phyloP scores from a whole-genome alignment of 768 basidiomycete species.

The Pisolithus orientalis region DNA sequence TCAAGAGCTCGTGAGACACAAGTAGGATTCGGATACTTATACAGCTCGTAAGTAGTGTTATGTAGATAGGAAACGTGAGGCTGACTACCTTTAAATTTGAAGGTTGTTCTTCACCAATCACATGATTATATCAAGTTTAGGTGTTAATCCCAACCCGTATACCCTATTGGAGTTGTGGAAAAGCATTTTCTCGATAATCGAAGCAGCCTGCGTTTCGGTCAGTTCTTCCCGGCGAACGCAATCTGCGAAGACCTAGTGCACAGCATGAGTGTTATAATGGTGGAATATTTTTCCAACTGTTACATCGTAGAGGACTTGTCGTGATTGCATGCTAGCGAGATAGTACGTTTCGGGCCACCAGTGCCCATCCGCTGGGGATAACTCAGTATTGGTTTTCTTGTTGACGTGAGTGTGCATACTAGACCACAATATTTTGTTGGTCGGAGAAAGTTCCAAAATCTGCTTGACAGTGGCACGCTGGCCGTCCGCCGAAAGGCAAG shows the following conservation, averaged over 20 bases:
- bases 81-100: too few species aligned
- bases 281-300: constrained; percentile 1
- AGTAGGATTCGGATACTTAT: too few species aligned
- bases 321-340: constrained; percentile 57
- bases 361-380: constrained; percentile 15
- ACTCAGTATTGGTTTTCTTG: not conserved
- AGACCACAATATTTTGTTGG: constrained; percentile 78
- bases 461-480: constrained; percentile 56
- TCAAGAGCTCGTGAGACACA: too few species aligned
- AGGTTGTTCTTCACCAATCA: not conserved
- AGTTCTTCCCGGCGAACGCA: constrained; percentile 44
- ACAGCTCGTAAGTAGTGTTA: too few species aligned
- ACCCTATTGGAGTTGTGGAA: constrained; percentile 64
- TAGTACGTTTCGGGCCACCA: constrained; percentile 77
- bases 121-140: constrained; percentile 13
- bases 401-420: constrained; percentile 36
- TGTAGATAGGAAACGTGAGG: too few species aligned
- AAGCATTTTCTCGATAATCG: constrained; percentile 48
- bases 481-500: constrained; percentile 55
- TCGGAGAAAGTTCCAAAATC: constrained; percentile 65
- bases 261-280: not conserved
- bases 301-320: constrained; percentile 56
- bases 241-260: constrained; percentile 50
- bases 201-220: constrained; percentile 46
- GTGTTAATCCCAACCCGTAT: constrained; percentile 49